Percentiles rank a stretch among this genome's conserved stretches.
These are phyloP conservation scores for Ilyonectria mors-panacis DNA, from an alignment of 2,329 filamentous ascomycete species.

Conservation along the genomic window DNA sequence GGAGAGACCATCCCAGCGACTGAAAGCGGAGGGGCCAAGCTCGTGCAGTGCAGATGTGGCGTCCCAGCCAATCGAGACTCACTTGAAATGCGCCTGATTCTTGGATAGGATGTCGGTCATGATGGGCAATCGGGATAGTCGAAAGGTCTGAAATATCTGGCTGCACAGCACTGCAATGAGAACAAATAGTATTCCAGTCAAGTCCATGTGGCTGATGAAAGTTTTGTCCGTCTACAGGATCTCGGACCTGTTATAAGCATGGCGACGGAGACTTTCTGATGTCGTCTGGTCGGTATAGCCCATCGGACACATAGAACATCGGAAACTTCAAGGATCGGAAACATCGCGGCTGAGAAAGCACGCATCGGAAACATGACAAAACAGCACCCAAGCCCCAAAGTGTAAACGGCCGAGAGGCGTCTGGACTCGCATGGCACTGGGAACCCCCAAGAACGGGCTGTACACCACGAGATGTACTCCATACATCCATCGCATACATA, in stretches of 20 bases:
- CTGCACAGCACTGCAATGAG: neutral
- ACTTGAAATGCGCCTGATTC: constrained; percentile 63
- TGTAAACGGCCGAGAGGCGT: neutral
- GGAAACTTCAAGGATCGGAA: constrained; percentile 20
- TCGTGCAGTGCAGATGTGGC: constrained; percentile 10
- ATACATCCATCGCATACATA: too few species aligned
- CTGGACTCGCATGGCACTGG: constrained; percentile 7
- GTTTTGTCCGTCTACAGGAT: constrained; percentile 10
- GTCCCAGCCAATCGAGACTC: constrained; percentile 41
- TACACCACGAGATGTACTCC: neutral
- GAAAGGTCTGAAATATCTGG: constrained; percentile 13
- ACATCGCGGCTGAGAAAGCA: neutral
- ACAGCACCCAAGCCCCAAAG: neutral
- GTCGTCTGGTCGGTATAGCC: constrained; percentile 34
- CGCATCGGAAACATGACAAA: neutral
- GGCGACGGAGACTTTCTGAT: constrained; percentile 53
- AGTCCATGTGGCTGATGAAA: constrained; percentile 3
- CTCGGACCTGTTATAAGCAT: constrained; percentile 36
- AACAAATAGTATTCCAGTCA: neutral
- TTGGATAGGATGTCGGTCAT: constrained; percentile 53
- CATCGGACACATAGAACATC: constrained; percentile 26
- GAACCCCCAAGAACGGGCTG: constrained; percentile 1
- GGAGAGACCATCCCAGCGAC: neutral
- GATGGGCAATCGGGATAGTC: constrained; percentile 31
- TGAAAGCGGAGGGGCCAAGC: constrained; percentile 18